phyloP scores from a whole-genome alignment of 768 basidiomycete genomes.

The Lentinula raphanica region DNA sequence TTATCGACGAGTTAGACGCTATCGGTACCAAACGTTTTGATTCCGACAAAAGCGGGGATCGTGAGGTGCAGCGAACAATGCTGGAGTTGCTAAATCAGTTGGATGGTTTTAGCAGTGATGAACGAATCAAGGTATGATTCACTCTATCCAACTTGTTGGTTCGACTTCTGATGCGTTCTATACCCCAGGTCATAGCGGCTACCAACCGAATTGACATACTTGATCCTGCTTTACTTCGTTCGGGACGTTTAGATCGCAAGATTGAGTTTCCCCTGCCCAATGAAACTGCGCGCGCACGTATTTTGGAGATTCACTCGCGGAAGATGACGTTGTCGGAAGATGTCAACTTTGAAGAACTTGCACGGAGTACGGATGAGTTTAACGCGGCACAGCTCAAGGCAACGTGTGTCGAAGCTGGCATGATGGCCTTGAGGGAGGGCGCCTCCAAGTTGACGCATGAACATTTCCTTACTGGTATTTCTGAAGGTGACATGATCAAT shows the following conservation, averaged over 20 bases:
- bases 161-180: constrained; percentile 8
- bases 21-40: constrained; percentile 99
- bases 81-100: constrained; percentile 96
- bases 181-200: constrained; percentile 85
- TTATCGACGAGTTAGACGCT: constrained; percentile 98
- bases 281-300: constrained; percentile 92
- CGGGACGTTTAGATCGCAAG: constrained; percentile 95
- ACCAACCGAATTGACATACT: constrained; percentile 99
- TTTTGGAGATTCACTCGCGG: constrained; percentile 93
- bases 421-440: constrained; percentile 95
- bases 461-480: constrained; percentile 90
- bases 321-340: constrained; percentile 88
- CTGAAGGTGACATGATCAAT: constrained; percentile 57
- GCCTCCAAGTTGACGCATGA: constrained; percentile 87
- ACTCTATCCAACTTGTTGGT: constrained; percentile 4
- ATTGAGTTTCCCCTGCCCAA: constrained; percentile 98
- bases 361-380: constrained; percentile 96
- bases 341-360: constrained; percentile 96
- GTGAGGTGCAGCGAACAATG: constrained; percentile 99
- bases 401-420: constrained; percentile 98
- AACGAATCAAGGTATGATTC: constrained; percentile 82
- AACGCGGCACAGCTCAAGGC: constrained; percentile 97
- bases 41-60: constrained; percentile 96
- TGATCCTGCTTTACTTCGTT: constrained; percentile 96
- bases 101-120: constrained; percentile 95